These are phyloP conservation scores for Geotrichum carabidarum DNA, from an alignment of 1,139 yeast genomes.

Conservation along the genomic window DNA sequence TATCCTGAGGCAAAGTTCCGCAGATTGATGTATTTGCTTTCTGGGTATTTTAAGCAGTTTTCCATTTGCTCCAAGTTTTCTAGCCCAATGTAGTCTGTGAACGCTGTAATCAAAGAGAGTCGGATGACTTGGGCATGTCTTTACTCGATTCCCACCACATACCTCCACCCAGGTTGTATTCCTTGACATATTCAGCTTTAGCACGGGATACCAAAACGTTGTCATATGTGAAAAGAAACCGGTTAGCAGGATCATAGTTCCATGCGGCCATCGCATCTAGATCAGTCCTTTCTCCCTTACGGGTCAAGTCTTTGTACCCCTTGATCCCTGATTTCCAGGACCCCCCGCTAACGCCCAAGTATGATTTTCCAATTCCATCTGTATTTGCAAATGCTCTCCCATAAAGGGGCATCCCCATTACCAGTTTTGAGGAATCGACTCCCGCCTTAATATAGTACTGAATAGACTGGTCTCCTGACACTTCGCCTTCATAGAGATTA, in stretches of 20 bases:
- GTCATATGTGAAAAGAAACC: slow-evolving; percentile 60
- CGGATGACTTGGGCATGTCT: slow-evolving; percentile 40
- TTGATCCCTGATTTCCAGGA: slow-evolving; percentile 48
- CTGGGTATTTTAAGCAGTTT: slow-evolving; percentile 20
- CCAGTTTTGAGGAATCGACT: slow-evolving; percentile 48
- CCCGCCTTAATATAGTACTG: slow-evolving; percentile 43
- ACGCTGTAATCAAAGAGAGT: slow-evolving; percentile 31
- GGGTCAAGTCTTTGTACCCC: slow-evolving; percentile 52
- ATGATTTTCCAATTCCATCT: slow-evolving; percentile 42
- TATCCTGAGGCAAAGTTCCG: slow-evolving; percentile 1
- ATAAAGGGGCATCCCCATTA: slow-evolving; percentile 84
- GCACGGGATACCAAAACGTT: slow-evolving; percentile 47
- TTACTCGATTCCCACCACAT: slow-evolving; percentile 96
- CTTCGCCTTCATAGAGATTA: slow-evolving; percentile 52
- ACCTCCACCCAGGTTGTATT: slow-evolving; percentile 63
- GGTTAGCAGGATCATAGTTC: slow-evolving; percentile 43
- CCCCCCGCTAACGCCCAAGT: slow-evolving; percentile 51
- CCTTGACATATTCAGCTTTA: slow-evolving; percentile 57
- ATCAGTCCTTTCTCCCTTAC: slow-evolving; percentile 51
- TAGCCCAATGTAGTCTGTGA: slow-evolving; percentile 25
- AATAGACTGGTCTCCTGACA: slow-evolving; percentile 51
- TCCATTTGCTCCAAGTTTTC: slow-evolving; percentile 19
- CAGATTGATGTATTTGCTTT: slow-evolving; percentile 13
- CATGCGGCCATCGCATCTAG: slow-evolving; percentile 52
- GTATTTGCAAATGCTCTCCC: slow-evolving; percentile 63